These are phyloP conservation scores for Polymyxa betae DNA, from an alignment of 208 protist species.

Conservation along the genomic window DNA sequence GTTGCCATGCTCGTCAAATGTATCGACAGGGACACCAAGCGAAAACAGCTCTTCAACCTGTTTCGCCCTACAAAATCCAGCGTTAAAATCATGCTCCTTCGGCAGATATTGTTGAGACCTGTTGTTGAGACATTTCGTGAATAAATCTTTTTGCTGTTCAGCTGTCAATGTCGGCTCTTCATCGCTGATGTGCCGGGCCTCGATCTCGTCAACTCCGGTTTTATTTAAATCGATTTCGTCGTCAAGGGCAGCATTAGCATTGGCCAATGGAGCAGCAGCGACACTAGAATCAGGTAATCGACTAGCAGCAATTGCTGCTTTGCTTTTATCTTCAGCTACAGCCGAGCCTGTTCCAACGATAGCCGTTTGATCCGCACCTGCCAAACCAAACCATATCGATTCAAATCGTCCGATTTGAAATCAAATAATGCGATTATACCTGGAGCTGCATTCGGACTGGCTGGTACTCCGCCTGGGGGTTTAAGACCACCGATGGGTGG, in stretches of 20 bases:
- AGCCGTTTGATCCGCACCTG: no score
- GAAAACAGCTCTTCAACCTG: conserved; percentile 54
- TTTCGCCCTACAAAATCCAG: conserved; percentile 20
- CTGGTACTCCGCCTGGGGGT: no score
- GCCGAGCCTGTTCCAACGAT: no score
- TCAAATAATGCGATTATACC: no score
- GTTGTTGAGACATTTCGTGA: conserved; percentile 54
- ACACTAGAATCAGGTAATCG: no score
- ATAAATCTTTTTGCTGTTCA: conserved; percentile 42
- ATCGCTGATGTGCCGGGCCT: conserved; percentile 19
- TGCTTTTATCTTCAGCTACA: no score
- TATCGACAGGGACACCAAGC: conserved; percentile 45
- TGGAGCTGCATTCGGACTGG: no score
- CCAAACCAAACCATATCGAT: no score
- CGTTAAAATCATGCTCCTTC: not conserved
- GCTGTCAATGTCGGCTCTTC: conserved; percentile 36
- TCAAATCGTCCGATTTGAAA: no score
- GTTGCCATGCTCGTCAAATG: conserved; percentile 56
- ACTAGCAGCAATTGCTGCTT: no score
- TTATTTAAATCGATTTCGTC: not conserved
- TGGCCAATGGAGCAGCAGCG: not conserved
- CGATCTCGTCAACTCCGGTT: not conserved
- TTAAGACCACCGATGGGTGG: not conserved
- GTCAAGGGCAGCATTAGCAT: not conserved
- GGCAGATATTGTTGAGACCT: not conserved